Conservation (phyloP, 2,329 filamentous ascomycete genomes). For the Paraconiothyrium brasiliense region DNA sequence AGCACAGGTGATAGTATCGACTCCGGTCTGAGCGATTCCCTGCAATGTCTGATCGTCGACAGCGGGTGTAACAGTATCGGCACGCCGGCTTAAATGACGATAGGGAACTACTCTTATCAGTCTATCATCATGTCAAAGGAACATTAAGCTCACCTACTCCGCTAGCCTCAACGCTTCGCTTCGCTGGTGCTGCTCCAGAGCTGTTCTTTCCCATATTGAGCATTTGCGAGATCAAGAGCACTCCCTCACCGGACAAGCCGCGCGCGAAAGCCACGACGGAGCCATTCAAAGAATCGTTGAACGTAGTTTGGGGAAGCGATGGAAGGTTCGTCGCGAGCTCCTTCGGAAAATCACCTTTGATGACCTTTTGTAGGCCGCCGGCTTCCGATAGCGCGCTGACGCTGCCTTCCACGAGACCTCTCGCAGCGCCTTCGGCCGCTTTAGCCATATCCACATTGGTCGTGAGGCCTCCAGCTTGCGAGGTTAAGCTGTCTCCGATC, state of each 20-base stretch:
- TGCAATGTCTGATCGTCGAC: constrained; percentile 33
- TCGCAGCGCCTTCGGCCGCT: constrained; percentile 38
- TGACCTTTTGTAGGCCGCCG: constrained; percentile 38
- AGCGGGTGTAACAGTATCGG: constrained; percentile 21
- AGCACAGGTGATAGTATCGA: constrained; percentile 35
- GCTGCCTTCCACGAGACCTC: constrained; percentile 38
- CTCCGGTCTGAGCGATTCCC: constrained; percentile 26
- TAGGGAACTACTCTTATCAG: constrained; percentile 25
- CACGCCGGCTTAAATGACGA: constrained; percentile 21
- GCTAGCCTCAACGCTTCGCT: constrained; percentile 16
- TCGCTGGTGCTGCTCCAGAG: background rate
- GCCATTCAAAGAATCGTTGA: constrained; percentile 40
- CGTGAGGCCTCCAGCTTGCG: constrained; percentile 19
- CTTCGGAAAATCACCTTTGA: constrained; percentile 34
- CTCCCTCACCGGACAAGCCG: constrained; percentile 37
- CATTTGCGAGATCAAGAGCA: constrained; percentile 34
- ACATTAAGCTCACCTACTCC: constrained; percentile 29
- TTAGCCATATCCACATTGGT: constrained; percentile 27
- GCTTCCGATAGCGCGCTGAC: constrained; percentile 35
- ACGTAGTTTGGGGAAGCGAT: constrained; percentile 25
- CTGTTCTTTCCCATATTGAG: constrained; percentile 24
- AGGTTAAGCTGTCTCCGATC: constrained; percentile 14
- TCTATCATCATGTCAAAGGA: background rate
- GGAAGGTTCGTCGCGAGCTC: constrained; percentile 33
- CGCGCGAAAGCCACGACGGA: constrained; percentile 36